These are phyloP conservation scores for Herpetospermum pedunculosum DNA, from an alignment of 306 rosid genomes.

Conservation along the genomic window DNA sequence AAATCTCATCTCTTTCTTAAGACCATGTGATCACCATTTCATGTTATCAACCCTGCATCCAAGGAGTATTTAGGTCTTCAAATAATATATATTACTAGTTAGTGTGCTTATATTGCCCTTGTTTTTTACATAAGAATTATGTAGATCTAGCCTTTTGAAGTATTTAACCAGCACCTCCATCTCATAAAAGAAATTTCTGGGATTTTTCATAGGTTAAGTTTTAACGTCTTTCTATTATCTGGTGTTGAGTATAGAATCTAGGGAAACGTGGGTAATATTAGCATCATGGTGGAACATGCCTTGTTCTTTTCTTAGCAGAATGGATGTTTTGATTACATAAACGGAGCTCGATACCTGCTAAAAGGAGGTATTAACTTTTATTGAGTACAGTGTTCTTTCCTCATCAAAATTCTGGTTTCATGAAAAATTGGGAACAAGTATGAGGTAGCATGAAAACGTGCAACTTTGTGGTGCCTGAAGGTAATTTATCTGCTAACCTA, in stretches of 20 bases:
- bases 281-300: constrained; percentile 6
- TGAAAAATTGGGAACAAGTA: constrained; percentile 15
- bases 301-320: constrained; percentile 6
- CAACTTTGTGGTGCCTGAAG: constrained; percentile 19
- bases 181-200: background rate
- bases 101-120: background rate
- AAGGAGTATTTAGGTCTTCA: background rate
- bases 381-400: background rate
- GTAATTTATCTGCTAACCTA: constrained; percentile 31
- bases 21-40: background rate
- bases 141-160: background rate
- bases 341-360: constrained; percentile 3
- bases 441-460: constrained; percentile 13
- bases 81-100: background rate
- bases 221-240: background rate
- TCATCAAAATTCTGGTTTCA: background rate
- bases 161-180: background rate
- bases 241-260: background rate
- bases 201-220: background rate
- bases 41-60: background rate
- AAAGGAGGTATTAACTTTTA: constrained; percentile 9
- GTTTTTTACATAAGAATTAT: background rate
- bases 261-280: constrained; percentile 1
- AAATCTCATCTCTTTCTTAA: constrained; percentile 22
- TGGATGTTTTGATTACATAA: background rate